Base-by-base conservation (phyloP, 768 basidiomycete species). In the Gautieria morchelliformis region DNA sequence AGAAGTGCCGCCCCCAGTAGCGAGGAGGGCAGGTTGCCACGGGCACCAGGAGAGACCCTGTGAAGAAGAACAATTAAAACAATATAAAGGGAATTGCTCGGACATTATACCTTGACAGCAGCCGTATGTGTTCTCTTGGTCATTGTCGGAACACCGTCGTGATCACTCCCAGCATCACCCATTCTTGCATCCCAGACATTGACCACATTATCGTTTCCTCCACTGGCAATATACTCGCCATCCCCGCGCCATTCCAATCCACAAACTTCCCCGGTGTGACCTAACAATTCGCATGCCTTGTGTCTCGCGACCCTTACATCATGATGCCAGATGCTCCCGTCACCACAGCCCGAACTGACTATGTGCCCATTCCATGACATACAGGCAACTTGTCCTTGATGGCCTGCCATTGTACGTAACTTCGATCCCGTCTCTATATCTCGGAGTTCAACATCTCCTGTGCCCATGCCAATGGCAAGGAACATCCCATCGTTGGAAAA, bases 1-100 rank as follows among this genome's bases (percentile, higher is more conserved):
- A 62, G 88, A 88, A 2, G 95, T 94, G 0, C 96, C 96, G 0
- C 96, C 95, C 0, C 96, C 96, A 0, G 89, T 84, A 3, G 95
- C 94, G 52, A 98, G 81, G 17, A 97, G 77, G 2, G 87, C 85
- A 0, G 86, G 81, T 70, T 93, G 89, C 96, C 96, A 98, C 0
- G 95, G 93, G 61, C 92, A 95, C 93, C 96, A 99, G 1, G 93
- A 92, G 55, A 99, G 74, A 1, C 93, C 94, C 90, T 93, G 61
- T n/a, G 58, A 17, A 52, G 44, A 45, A 24, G 56, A 56, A 27
- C 37, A 35, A 10, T 3, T 37, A 35, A 15, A 35, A 37, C 17
- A 32, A 32, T 39, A 52, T 10, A 41, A 32, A 46, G 40, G 20
- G 15, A 37, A 33, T 30, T 61, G 6, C 22, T 37, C 35, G 10